phyloP scores from a whole-genome alignment of 2,329 filamentous ascomycete species.

The Cordyceps cicadae region DNA sequence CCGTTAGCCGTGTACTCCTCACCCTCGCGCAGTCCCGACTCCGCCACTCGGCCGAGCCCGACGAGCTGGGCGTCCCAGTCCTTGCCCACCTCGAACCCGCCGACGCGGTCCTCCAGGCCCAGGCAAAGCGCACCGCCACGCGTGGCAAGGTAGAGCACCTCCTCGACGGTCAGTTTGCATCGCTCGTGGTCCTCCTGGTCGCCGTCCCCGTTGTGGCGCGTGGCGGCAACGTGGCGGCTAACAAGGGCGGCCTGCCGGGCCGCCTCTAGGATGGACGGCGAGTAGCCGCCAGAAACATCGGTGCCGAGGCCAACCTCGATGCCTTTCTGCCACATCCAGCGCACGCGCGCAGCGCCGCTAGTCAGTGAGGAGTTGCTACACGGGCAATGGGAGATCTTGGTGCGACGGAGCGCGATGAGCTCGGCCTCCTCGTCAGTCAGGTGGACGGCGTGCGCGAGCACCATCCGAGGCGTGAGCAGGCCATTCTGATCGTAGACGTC shows the following conservation, averaged over 20 bases:
- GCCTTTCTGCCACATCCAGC: slow-evolving; percentile 64
- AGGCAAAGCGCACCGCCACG: slow-evolving; percentile 78
- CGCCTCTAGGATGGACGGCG: slow-evolving; percentile 71
- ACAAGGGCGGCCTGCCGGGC: slow-evolving; percentile 74
- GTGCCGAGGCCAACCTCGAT: slow-evolving; percentile 81
- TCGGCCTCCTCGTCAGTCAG: slow-evolving; percentile 57
- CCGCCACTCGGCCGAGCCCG: slow-evolving; percentile 45
- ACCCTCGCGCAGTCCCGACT: slow-evolving; percentile 27
- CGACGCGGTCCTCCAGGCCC: slow-evolving; percentile 62
- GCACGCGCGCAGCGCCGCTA: slow-evolving; percentile 67
- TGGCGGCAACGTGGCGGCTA: slow-evolving; percentile 56
- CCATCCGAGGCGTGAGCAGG: slow-evolving; percentile 63
- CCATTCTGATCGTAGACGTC: slow-evolving; percentile 68
- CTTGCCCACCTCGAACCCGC: slow-evolving; percentile 78
- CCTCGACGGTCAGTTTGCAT: slow-evolving; percentile 70
- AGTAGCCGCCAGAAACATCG: slow-evolving; percentile 84
- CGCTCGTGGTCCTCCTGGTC: slow-evolving; percentile 31
- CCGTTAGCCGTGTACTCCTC: slow-evolving; percentile 14
- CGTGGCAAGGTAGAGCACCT: slow-evolving; percentile 80
- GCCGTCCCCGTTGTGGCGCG: slow-evolving; percentile 27
- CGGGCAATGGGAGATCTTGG: slow-evolving; percentile 78
- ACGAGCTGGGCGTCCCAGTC: slow-evolving; percentile 88
- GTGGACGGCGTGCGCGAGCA: slow-evolving; percentile 81
- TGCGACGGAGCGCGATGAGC: slow-evolving; percentile 51
- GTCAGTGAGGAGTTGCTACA: slow-evolving; percentile 78